Evolutionary conservation across 495 filamentous ascomycete species (phyloP).

Genomic region (Oleoguttula mirabilis): DNA sequence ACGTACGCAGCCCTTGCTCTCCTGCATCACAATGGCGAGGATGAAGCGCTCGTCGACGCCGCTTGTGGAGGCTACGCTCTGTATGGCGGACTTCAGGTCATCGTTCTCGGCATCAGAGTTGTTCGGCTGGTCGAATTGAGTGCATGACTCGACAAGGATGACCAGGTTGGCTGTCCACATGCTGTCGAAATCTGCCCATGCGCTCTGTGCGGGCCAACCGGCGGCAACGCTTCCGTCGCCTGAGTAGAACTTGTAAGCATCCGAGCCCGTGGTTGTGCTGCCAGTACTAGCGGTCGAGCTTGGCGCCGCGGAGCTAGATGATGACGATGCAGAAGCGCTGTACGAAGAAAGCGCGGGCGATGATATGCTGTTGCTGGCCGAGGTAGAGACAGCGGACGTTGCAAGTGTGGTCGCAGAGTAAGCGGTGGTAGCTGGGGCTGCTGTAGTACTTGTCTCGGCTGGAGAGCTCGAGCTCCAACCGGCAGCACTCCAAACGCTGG

Average conservation of each 20-base stretch:
- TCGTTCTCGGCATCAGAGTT: slow-evolving; percentile 69
- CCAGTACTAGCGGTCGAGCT: background rate
- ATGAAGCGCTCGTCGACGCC: slow-evolving; percentile 21
- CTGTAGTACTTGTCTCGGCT: background rate
- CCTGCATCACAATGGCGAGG: slow-evolving; percentile 21
- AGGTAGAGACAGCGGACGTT: no score
- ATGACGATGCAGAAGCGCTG: slow-evolving; percentile 2
- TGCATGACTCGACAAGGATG: slow-evolving; percentile 35
- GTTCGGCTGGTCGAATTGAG: slow-evolving; percentile 30
- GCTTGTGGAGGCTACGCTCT: slow-evolving; percentile 1
- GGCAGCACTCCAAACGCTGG: no score
- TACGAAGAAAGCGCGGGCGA: background rate
- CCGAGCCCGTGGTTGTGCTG: slow-evolving; percentile 1
- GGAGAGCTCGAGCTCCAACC: background rate
- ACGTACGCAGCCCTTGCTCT: slow-evolving; percentile 26
- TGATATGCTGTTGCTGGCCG: background rate
- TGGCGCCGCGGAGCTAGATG: background rate
- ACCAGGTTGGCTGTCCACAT: slow-evolving; percentile 30
- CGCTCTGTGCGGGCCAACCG: slow-evolving; percentile 14
- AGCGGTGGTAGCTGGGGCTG: background rate
- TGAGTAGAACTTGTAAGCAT: slow-evolving; percentile 15
- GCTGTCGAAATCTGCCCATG: slow-evolving; percentile 15
- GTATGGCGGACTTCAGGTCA: slow-evolving; percentile 26
- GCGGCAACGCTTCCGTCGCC: slow-evolving; percentile 12
- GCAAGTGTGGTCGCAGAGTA: background rate